phyloP scores from a whole-genome alignment of 106 monocot genomes.

The Dendrobium huoshanense region DNA sequence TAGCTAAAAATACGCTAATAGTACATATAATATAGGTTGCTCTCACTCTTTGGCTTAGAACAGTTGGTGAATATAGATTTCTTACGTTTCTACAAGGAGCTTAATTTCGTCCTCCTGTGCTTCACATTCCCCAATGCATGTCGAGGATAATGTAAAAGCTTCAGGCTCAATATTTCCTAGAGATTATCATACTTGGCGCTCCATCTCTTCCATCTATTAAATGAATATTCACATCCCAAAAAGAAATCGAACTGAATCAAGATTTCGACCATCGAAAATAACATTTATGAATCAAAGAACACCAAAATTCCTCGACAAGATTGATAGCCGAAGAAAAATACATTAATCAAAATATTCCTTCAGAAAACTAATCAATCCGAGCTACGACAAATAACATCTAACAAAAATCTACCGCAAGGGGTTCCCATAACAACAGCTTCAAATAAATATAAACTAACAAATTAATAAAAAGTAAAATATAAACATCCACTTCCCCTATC shows the following conservation, averaged over 20 bases:
- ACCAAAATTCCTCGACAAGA: background rate
- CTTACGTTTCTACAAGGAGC: background rate
- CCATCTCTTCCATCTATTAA: background rate
- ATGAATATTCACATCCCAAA: background rate
- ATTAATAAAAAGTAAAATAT: background rate
- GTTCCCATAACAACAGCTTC: background rate
- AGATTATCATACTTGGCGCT: background rate
- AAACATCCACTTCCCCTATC: background rate
- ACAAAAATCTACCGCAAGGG: background rate
- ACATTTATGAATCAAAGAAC: background rate
- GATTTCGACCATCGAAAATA: background rate
- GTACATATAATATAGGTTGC: background rate
- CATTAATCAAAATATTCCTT: background rate
- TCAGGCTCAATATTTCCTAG: background rate
- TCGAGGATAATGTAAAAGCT: background rate
- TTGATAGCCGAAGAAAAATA: background rate
- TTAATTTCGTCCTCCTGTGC: background rate
- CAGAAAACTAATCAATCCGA: slow-evolving; percentile 1
- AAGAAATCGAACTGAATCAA: background rate
- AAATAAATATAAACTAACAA: background rate
- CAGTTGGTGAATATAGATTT: background rate
- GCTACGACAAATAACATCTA: background rate
- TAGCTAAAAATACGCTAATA: too few relatives aligned
- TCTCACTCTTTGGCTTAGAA: background rate
- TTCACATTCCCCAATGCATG: background rate